Base-by-base conservation (phyloP, 164 flowering plant genomes). In the Taxillus chinensis region DNA sequence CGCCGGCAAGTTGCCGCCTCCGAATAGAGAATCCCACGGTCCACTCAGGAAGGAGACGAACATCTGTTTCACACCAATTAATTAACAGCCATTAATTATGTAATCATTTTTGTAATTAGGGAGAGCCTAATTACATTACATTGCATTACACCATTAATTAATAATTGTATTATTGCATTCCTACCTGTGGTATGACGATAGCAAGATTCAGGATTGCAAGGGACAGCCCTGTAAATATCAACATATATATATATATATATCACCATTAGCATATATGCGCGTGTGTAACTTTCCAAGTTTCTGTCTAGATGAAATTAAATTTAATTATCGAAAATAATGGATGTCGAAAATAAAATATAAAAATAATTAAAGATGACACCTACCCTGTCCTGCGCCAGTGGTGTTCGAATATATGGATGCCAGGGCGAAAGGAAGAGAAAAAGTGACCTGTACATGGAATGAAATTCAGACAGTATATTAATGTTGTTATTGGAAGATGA, bases 1-100 rank as follows among this genome's bases (percentile, higher is more conserved):
- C 2, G 90, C 87, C 15, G 90, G 92, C 12, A 87, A 62, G 68
- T 87, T 83, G 0, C 95, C 84, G 0, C 95, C 90, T 50, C 90
- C 95, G 60, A 83, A 85, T 5, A 74, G 6, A 1, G 73, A 77
- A 51, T 87, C 95, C 78, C 78, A 79, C 12, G 86, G 85, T 57
- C 95, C 95, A 39, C 80, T 71, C 7, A 66, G 65, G 3, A 82
- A 67, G 0, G 95, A 83, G 43, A 27, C 27, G 27, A 49, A 49
- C 52, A 49, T 49, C 52, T 49, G 14, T 14, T 9, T 9, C 12
- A 10, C 15, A 5, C 12, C 5, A 5, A 27, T n/a, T 9, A 15
- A 55, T n/a, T 7, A 4, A 5, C 5, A 17, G 6, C 7, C 4
- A 1, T 14, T 49, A 14, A 1, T 9, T 49, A 49, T 49, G 1